These are phyloP conservation scores for Auriscalpium microsporum DNA, from an alignment of 768 basidiomycete species.

Conservation along the genomic window DNA sequence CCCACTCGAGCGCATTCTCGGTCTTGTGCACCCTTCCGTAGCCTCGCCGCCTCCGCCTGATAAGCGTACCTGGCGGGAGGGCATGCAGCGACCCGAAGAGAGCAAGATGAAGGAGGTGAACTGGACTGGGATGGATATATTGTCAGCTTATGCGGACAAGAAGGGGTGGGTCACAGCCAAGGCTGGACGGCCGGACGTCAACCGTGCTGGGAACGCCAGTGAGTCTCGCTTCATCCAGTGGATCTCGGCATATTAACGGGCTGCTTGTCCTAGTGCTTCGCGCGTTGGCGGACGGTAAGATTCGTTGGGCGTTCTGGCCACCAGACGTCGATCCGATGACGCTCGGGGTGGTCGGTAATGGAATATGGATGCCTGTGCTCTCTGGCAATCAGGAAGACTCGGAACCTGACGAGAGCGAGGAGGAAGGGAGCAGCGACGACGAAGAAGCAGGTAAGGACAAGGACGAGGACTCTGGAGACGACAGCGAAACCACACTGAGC, in stretches of 20 bases:
- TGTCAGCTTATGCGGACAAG: conserved; percentile 65
- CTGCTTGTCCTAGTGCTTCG: conserved; percentile 52
- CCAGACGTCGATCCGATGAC: conserved; percentile 32
- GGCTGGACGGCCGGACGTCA: conserved; percentile 80
- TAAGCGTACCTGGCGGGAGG: conserved; percentile 75
- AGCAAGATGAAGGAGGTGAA: conserved; percentile 9
- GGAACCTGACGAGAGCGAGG: conserved; percentile 15
- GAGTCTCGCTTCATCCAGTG: conserved; percentile 26
- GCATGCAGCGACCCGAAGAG: conserved; percentile 19
- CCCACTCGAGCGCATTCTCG: conserved; percentile 68
- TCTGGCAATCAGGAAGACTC: conserved; percentile 12
- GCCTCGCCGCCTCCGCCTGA: conserved; percentile 33
- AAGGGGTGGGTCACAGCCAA: conserved; percentile 89
- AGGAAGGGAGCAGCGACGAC: conserved; percentile 21
- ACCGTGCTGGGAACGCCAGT: conserved; percentile 87
- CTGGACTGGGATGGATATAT: conserved; percentile 87
- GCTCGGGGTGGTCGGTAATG: conserved; percentile 26
- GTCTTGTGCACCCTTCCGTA: conserved; percentile 43
- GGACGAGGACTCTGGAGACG: conserved; percentile 23
- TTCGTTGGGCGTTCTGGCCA: conserved; percentile 86
- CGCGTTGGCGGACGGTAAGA: conserved; percentile 69
- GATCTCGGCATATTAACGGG: not conserved
- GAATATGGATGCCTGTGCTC: conserved; percentile 50
- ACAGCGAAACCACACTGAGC: conserved; percentile 3
- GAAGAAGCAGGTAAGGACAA: conserved; percentile 28